Conservation (phyloP, 495 filamentous ascomycete genomes). For the Penicillium crystallinum region DNA sequence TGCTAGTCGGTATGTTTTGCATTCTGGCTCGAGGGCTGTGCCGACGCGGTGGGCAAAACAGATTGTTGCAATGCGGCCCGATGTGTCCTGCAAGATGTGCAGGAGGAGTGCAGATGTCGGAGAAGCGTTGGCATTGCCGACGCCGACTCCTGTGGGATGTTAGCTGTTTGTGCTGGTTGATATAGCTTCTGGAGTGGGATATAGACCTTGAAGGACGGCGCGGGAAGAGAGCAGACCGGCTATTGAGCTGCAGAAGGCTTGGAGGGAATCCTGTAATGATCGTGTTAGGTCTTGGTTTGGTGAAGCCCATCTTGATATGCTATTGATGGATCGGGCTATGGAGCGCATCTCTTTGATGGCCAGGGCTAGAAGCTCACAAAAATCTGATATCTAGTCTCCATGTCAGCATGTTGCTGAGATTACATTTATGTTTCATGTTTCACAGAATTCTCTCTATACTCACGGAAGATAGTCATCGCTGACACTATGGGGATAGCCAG, state of each 20-base stretch:
- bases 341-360: not conserved
- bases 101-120: slow-evolving; percentile 84
- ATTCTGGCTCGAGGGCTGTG: slow-evolving; percentile 86
- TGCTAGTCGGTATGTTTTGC: slow-evolving; percentile 85
- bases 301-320: not conserved
- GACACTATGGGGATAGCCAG: slow-evolving; percentile 88
- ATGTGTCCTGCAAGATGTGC: slow-evolving; percentile 78
- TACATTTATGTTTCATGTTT: not conserved
- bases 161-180: not conserved
- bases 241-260: slow-evolving; percentile 93
- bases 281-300: not conserved
- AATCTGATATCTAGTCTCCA: slow-evolving; percentile 61
- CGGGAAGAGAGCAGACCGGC: slow-evolving; percentile 81
- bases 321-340: not conserved
- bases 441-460: slow-evolving; percentile 19
- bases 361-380: slow-evolving; percentile 28
- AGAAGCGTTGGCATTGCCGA: slow-evolving; percentile 79
- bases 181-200: not conserved
- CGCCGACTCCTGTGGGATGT: slow-evolving; percentile 62
- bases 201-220: slow-evolving; percentile 77
- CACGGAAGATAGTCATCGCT: slow-evolving; percentile 82
- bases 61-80: slow-evolving; percentile 83
- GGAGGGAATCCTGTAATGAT: slow-evolving; percentile 73
- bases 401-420: slow-evolving; percentile 5
- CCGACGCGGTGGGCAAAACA: slow-evolving; percentile 83